phyloP scores from a whole-genome alignment of 257 asterid species.

The Linaria vulgaris region DNA sequence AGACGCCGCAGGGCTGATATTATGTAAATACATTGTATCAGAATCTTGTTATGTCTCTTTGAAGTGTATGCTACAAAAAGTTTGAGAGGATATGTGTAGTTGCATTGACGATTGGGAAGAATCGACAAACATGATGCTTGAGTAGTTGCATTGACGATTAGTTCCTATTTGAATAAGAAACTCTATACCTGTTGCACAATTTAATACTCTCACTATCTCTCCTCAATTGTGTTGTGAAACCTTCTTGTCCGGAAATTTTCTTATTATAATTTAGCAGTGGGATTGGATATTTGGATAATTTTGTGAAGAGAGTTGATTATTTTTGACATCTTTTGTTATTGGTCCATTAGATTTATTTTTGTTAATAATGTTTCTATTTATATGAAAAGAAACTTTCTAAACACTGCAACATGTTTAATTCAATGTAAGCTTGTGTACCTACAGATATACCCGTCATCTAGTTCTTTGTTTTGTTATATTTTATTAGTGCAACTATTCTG shows the following conservation, averaged over 20 bases:
- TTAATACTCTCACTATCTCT: too few relatives aligned
- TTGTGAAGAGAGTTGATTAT: too few relatives aligned
- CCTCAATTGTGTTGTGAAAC: too few relatives aligned
- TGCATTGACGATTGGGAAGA: conserved; percentile 17
- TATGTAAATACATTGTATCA: background rate
- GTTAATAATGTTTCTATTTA: background rate
- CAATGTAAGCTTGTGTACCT: background rate
- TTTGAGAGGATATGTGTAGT: background rate
- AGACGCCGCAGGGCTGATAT: background rate
- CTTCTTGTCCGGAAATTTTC: too few relatives aligned
- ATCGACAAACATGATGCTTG: too few relatives aligned
- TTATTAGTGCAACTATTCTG: conserved; percentile 20
- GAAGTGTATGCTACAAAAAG: too few relatives aligned
- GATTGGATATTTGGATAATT: too few relatives aligned
- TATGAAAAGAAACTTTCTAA: background rate
- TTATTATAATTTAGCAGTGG: too few relatives aligned
- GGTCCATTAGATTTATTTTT: too few relatives aligned
- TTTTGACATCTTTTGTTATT: too few relatives aligned
- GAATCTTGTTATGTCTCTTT: too few relatives aligned
- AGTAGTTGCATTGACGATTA: background rate
- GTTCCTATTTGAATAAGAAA: conserved; percentile 3
- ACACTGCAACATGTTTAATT: background rate
- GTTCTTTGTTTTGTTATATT: background rate
- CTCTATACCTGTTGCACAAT: too few relatives aligned
- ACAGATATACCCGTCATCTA: conserved; percentile 3